Conservation (phyloP, 345 rosid species). For the Pugionium cornutum region DNA sequence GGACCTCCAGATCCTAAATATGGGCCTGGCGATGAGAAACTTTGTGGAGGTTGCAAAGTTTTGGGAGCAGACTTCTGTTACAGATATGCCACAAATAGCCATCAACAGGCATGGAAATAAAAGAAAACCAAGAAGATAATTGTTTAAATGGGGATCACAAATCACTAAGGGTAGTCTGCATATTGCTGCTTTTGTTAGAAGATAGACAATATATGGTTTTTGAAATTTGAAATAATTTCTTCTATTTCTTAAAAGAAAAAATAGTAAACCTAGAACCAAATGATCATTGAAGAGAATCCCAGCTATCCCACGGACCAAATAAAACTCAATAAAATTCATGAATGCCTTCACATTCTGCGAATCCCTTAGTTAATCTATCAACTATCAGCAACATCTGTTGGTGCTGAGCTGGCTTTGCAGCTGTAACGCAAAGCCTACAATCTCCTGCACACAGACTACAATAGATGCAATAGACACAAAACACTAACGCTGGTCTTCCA, state of each 20-base stretch:
- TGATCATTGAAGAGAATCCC: background rate
- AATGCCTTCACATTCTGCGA: background rate
- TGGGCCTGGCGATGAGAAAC: conserved; percentile 69
- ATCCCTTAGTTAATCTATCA: background rate
- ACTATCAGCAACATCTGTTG: background rate
- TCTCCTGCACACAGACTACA: conserved; percentile 9
- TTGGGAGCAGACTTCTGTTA: conserved; percentile 80
- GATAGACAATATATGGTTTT: background rate
- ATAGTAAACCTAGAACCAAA: background rate
- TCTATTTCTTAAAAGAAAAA: background rate
- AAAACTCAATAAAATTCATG: conserved; percentile 7
- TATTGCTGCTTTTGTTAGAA: background rate
- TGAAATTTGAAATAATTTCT: background rate
- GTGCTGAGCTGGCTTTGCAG: conserved; percentile 14
- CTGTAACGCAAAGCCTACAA: conserved; percentile 5
- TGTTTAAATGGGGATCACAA: background rate
- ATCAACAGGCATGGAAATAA: conserved; percentile 12
- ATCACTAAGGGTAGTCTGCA: background rate
- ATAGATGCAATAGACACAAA: conserved; percentile 1
- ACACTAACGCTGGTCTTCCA: conserved; percentile 3
- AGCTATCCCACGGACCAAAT: background rate
- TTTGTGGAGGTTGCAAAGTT: conserved; percentile 66
- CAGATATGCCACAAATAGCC: conserved; percentile 21
- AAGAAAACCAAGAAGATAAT: background rate
- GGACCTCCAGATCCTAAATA: conserved; percentile 79